A percentile compares a stretch with the other conserved stretches of the same genome.
phyloP scores from a whole-genome alignment of 345 rosid genomes.

The Linum usitatissimum region DNA sequence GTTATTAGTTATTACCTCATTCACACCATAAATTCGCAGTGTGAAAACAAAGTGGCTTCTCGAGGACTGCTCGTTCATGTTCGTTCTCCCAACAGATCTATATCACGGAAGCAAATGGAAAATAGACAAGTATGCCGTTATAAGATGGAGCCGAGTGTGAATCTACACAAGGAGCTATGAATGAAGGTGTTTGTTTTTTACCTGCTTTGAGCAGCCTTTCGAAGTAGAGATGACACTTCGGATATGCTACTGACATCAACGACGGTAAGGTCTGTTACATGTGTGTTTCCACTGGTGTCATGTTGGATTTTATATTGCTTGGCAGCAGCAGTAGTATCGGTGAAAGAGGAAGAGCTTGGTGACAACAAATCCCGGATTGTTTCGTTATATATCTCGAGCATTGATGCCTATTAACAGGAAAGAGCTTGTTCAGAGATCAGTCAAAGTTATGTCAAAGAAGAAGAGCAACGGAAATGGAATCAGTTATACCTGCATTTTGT shows the following conservation, averaged over 20 bases:
- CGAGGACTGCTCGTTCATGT: conserved; percentile 46
- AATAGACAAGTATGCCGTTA: too few species aligned
- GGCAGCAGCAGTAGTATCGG: conserved; percentile 46
- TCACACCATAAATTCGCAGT: conserved; percentile 63
- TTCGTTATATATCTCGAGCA: conserved; percentile 95
- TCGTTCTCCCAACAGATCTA: conserved; percentile 87
- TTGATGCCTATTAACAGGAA: conserved; percentile 48
- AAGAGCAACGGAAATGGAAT: neutral
- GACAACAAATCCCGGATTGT: conserved; percentile 70
- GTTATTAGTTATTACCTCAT: conserved; percentile 42
- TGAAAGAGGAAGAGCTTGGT: conserved; percentile 28
- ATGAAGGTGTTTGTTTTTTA: conserved; percentile 11
- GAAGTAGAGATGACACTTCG: conserved; percentile 64
- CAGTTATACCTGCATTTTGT: conserved; percentile 68
- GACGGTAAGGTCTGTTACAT: conserved; percentile 74
- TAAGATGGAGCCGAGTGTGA: too few species aligned
- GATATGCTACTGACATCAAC: conserved; percentile 66
- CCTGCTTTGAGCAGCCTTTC: conserved; percentile 94
- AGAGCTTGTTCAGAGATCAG: neutral
- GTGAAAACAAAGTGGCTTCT: conserved; percentile 59
- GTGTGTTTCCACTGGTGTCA: conserved; percentile 66
- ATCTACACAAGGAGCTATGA: too few species aligned
- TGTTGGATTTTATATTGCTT: conserved; percentile 78
- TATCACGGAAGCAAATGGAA: neutral
- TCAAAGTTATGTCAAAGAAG: neutral